phyloP scores from a whole-genome alignment of 1,284 basidiomycete genomes.

The Trichosporon inkin region DNA sequence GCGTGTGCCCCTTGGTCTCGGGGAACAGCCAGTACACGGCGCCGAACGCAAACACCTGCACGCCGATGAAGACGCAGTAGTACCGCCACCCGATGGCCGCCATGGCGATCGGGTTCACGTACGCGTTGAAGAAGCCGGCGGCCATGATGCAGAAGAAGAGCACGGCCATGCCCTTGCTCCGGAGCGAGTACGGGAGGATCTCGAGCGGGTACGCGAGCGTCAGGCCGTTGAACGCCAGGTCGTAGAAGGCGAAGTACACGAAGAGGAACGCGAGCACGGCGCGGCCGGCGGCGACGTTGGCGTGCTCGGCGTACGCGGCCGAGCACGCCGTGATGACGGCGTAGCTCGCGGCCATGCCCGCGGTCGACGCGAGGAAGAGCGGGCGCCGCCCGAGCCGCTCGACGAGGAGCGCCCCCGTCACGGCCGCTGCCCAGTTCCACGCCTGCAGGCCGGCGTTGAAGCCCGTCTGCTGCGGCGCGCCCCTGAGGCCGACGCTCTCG shows the following conservation, averaged over 20 bases:
- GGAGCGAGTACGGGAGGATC: slow-evolving; percentile 17
- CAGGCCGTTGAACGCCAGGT: slow-evolving; percentile 30
- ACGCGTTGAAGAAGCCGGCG: slow-evolving; percentile 15
- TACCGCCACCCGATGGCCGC: slow-evolving; percentile 27
- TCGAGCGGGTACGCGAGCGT: slow-evolving; percentile 22
- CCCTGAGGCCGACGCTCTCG: slow-evolving; percentile 21
- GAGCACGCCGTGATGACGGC: slow-evolving; percentile 13
- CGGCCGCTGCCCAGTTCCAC: slow-evolving; percentile 13
- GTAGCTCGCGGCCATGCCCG: slow-evolving; percentile 16
- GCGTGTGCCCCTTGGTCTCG: slow-evolving; percentile 27
- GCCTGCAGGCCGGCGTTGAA: slow-evolving; percentile 25
- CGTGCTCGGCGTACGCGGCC: slow-evolving; percentile 15
- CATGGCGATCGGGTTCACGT: slow-evolving; percentile 23
- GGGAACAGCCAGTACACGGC: slow-evolving; percentile 20
- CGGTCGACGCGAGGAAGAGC: slow-evolving; percentile 10
- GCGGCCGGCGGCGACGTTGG: slow-evolving; percentile 24
- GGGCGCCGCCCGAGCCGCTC: slow-evolving; percentile 15
- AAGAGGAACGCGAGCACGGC: slow-evolving; percentile 42
- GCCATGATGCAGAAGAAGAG: neutral
- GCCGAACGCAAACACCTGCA: slow-evolving; percentile 15
- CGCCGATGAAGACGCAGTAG: slow-evolving; percentile 31
- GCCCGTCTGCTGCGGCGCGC: slow-evolving; percentile 14
- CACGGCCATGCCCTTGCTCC: slow-evolving; percentile 12
- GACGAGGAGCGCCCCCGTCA: slow-evolving; percentile 6
- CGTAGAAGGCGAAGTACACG: slow-evolving; percentile 51